Evolutionary conservation across 2,329 filamentous ascomycete species (phyloP).

Genomic region (Diaporthe ampelina): DNA sequence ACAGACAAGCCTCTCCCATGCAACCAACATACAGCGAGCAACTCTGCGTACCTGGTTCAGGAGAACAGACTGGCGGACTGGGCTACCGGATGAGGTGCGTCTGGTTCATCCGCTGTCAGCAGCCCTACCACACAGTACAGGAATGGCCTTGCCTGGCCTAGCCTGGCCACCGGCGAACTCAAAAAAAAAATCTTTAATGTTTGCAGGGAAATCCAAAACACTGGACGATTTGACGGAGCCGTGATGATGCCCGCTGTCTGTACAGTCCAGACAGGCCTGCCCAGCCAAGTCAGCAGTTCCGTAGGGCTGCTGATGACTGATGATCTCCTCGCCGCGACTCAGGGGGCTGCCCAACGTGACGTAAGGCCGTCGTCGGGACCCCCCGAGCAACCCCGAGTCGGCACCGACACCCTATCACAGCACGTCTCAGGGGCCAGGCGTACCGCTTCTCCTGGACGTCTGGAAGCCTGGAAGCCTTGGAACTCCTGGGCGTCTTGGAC

Average conservation of each 20-base stretch:
- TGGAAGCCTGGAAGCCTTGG: slow-evolving; percentile 9
- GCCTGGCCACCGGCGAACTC: not conserved
- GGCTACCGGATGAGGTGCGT: not conserved
- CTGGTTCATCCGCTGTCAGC: not conserved
- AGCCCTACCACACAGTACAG: not conserved
- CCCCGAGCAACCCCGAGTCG: slow-evolving; percentile 24
- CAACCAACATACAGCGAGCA: not conserved
- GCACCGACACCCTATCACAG: slow-evolving; percentile 20
- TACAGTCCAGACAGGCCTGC: not conserved
- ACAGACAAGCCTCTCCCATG: slow-evolving; percentile 13
- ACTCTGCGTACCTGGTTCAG: not conserved
- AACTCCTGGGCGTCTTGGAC: not conserved
- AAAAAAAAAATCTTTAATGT: not conserved
- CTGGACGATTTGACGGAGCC: slow-evolving; percentile 17
- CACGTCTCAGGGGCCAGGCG: slow-evolving; percentile 22
- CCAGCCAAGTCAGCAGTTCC: not conserved
- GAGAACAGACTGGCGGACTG: not conserved
- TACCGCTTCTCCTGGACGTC: slow-evolving; percentile 12
- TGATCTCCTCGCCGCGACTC: slow-evolving; percentile 31
- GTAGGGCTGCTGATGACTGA: slow-evolving; percentile 33
- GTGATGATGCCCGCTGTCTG: slow-evolving; percentile 6
- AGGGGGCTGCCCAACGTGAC: slow-evolving; percentile 22
- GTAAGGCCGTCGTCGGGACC: slow-evolving; percentile 30
- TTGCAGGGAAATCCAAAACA: slow-evolving; percentile 8
- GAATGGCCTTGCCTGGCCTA: not conserved